phyloP scores from a whole-genome alignment of 331 rosid species.

The Ulmus americana region DNA sequence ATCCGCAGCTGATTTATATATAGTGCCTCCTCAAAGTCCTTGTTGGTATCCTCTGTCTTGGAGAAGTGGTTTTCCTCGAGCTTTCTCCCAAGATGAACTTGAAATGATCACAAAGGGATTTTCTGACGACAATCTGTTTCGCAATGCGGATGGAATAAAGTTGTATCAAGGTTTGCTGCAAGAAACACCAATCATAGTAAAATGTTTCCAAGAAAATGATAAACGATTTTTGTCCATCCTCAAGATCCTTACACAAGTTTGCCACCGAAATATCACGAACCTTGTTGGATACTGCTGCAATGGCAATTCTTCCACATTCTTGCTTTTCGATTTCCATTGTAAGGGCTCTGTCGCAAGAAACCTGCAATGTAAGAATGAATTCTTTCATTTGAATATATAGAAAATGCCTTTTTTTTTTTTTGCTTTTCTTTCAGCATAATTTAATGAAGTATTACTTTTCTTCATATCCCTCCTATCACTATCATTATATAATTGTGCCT shows the following conservation, averaged over 20 bases:
- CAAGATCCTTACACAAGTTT: slow-evolving; percentile 4
- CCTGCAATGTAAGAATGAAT: slow-evolving; percentile 15
- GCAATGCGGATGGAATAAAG: not conserved
- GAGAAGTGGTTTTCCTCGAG: slow-evolving; percentile 23
- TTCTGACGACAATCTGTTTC: not conserved
- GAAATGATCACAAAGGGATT: slow-evolving; percentile 21
- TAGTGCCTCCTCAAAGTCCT: slow-evolving; percentile 5
- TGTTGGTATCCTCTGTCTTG: slow-evolving; percentile 25
- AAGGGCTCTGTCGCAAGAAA: not conserved
- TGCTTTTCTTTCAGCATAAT: not conserved
- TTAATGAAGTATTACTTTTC: not conserved
- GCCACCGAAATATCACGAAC: slow-evolving; percentile 24
- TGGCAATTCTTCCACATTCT: not conserved
- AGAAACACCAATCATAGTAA: slow-evolving; percentile 10
- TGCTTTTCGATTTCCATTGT: slow-evolving; percentile 20
- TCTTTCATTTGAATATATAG: not conserved
- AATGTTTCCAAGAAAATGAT: slow-evolving; percentile 1
- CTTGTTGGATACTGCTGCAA: slow-evolving; percentile 27
- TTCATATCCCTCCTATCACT: not conserved
- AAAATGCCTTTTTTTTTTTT: not conserved
- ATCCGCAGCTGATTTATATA: not conserved
- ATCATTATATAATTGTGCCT: not conserved
- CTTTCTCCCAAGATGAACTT: slow-evolving; percentile 11
- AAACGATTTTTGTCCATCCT: slow-evolving; percentile 7
- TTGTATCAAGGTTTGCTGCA: slow-evolving; percentile 23